These are phyloP conservation scores for Breviolum minutum DNA, from an alignment of 73 alveolate genomes.

Conservation along the genomic window DNA sequence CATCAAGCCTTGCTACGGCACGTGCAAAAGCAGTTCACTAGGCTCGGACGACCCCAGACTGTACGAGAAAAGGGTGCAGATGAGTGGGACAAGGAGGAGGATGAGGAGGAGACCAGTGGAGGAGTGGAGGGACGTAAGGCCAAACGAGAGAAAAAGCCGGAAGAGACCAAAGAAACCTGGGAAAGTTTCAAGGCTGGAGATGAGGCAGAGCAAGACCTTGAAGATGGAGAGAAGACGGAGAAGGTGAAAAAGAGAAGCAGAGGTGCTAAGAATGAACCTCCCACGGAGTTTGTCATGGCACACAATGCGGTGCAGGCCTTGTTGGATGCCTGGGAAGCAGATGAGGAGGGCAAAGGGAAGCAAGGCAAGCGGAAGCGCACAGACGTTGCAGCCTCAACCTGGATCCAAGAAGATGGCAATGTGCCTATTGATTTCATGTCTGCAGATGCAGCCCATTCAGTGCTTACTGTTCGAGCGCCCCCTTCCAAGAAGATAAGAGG, in stretches of 20 bases:
- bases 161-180: conserved; percentile 17
- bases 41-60: conserved; percentile 87
- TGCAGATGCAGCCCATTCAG: conserved; percentile 90
- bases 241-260: conserved; percentile 30
- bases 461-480: conserved; percentile 84
- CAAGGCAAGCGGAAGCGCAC: conserved; percentile 91
- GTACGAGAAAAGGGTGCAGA: conserved; percentile 59
- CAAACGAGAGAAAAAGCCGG: conserved; percentile 1
- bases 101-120: not conserved
- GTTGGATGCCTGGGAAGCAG: conserved; percentile 95
- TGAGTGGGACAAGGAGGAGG: conserved; percentile 8
- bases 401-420: conserved; percentile 92
- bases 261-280: conserved; percentile 63
- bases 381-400: conserved; percentile 81
- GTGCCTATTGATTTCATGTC: conserved; percentile 94
- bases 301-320: conserved; percentile 94
- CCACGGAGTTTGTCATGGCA: conserved; percentile 71
- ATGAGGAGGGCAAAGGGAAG: conserved; percentile 30
- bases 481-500: conserved; percentile 88
- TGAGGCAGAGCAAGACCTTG: not conserved
- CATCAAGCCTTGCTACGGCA: conserved; percentile 73
- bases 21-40: conserved; percentile 88
- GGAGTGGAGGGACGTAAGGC: conserved; percentile 5
- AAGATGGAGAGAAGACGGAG: not conserved
- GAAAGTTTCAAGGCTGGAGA: conserved; percentile 78